These are phyloP conservation scores for Dothideomycetes sp. DNA, from an alignment of 2,329 filamentous ascomycete genomes.

Conservation along the genomic window DNA sequence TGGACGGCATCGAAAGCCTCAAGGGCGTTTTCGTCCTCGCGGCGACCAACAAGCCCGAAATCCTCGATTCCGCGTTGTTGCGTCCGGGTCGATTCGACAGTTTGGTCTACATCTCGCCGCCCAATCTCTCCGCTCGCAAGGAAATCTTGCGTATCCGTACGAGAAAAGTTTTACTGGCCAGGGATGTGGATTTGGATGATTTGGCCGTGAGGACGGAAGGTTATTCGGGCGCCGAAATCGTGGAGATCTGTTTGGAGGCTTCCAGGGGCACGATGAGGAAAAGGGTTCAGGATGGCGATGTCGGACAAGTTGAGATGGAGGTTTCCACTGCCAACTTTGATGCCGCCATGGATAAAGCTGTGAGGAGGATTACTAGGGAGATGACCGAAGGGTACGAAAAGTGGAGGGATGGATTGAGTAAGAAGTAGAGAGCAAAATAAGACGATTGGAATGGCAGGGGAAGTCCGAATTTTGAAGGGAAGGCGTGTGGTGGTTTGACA, in stretches of 20 bases:
- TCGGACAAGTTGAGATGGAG: slow-evolving; percentile 20
- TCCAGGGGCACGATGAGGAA: slow-evolving; percentile 18
- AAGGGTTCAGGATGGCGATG: not conserved
- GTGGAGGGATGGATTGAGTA: slow-evolving; percentile 13
- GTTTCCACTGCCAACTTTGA: slow-evolving; percentile 34
- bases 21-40: slow-evolving; percentile 79
- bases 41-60: slow-evolving; percentile 83
- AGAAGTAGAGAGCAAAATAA: no score
- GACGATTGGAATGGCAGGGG: no score
- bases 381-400: slow-evolving; percentile 50
- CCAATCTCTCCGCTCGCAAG: slow-evolving; percentile 60
- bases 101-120: slow-evolving; percentile 76
- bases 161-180: slow-evolving; percentile 48
- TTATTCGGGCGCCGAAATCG: slow-evolving; percentile 78
- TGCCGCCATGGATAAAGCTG: slow-evolving; percentile 33
- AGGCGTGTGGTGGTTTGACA: not conserved
- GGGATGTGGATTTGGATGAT: slow-evolving; percentile 56
- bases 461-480: not conserved
- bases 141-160: slow-evolving; percentile 67
- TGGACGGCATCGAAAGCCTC: slow-evolving; percentile 85
- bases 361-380: slow-evolving; percentile 49
- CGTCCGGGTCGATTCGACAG: slow-evolving; percentile 79
- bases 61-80: slow-evolving; percentile 76
- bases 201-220: slow-evolving; percentile 61
- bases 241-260: slow-evolving; percentile 39